Conservation (phyloP, 2,329 filamentous ascomycete genomes). For the Pseudogymnoascus sp. region DNA sequence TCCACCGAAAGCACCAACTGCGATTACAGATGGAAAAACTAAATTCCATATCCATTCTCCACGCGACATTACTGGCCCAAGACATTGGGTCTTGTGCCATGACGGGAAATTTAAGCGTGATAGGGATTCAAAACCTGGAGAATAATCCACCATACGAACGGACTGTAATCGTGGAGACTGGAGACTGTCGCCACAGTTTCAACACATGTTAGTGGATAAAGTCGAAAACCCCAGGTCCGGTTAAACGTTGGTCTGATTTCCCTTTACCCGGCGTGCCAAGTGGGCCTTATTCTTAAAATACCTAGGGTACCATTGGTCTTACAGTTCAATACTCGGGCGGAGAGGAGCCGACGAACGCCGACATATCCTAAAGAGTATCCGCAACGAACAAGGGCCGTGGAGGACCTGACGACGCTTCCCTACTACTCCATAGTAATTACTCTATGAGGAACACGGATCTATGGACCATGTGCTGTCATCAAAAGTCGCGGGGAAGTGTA, state of each 20-base stretch:
- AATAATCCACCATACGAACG: constrained; percentile 11
- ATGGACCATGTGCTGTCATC: neutral
- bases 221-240: neutral
- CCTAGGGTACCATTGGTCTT: neutral
- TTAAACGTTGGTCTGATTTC: neutral
- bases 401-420: neutral
- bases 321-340: neutral
- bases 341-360: neutral
- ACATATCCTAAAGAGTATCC: neutral
- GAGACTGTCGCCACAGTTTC: neutral
- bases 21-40: constrained; percentile 2
- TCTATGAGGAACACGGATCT: neutral
- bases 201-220: constrained; percentile 3
- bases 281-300: constrained; percentile 9
- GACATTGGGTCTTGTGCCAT: neutral
- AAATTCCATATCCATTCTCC: constrained; percentile 4
- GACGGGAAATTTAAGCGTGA: neutral
- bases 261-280: constrained; percentile 3
- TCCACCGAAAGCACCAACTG: neutral
- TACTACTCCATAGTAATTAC: neutral
- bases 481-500: neutral
- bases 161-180: neutral
- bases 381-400: neutral
- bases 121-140: neutral
- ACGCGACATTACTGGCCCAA: neutral